Conservation (phyloP, 2,329 filamentous ascomycete genomes). For the Raffaelea deltoideospora region DNA sequence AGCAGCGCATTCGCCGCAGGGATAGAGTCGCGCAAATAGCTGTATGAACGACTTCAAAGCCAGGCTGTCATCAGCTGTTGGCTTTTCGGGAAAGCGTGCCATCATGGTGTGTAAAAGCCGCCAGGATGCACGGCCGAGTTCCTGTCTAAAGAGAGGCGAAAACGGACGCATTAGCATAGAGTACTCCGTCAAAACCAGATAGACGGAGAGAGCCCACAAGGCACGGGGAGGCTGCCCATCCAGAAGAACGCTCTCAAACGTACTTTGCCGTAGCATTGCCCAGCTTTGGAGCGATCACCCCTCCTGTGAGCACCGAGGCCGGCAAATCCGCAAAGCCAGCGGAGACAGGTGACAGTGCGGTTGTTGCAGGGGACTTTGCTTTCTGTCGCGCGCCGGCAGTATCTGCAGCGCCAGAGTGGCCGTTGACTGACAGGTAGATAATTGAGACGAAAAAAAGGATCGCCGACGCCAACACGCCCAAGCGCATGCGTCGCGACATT, state of each 20-base stretch:
- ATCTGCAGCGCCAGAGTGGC: not conserved
- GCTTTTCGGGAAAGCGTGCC: conserved; percentile 52
- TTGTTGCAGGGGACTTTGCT: too few relatives aligned
- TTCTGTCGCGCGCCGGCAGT: too few relatives aligned
- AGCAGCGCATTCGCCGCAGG: conserved; percentile 52
- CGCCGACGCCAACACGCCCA: not conserved
- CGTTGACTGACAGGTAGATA: not conserved
- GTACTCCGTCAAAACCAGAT: not conserved
- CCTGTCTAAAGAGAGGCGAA: conserved; percentile 13
- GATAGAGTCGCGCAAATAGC: conserved; percentile 53
- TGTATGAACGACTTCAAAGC: conserved; percentile 51
- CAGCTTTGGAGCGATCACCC: conserved; percentile 64
- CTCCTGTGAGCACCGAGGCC: conserved; percentile 42
- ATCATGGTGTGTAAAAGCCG: conserved; percentile 58
- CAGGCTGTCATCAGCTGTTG: conserved; percentile 44
- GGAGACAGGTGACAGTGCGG: too few relatives aligned
- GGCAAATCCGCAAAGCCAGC: conserved; percentile 34
- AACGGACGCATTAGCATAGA: not conserved
- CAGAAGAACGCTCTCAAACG: too few relatives aligned
- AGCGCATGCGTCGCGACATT: not conserved
- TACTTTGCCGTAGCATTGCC: conserved; percentile 73
- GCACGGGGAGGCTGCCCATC: too few relatives aligned
- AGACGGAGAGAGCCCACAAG: not conserved
- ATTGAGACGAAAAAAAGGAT: not conserved
- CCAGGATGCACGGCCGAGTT: conserved; percentile 54